Percentiles rank a stretch among this genome's conserved stretches.
phyloP scores from a whole-genome alignment of 768 basidiomycete species.

The Filobasidium wieringae region DNA sequence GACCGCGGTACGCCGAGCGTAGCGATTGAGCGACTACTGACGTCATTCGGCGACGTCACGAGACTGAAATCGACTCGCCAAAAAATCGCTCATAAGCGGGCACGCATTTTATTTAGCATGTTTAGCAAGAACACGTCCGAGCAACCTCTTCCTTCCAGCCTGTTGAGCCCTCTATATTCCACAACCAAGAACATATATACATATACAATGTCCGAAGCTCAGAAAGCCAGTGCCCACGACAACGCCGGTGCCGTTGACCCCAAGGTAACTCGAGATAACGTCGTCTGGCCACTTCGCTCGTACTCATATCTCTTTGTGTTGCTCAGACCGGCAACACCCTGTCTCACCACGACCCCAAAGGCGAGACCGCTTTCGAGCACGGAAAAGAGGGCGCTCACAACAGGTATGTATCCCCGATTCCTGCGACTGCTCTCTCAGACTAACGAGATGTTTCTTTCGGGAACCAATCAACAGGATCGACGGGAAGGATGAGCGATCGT shows the following conservation, averaged over 20 bases:
- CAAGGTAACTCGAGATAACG: constrained; percentile 13
- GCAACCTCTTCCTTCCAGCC: too few relatives aligned
- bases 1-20: too few relatives aligned
- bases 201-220: constrained; percentile 6
- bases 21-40: too few relatives aligned
- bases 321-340: constrained; percentile 14
- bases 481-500: constrained; percentile 31
- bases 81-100: too few relatives aligned
- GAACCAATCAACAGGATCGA: constrained; percentile 22
- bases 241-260: constrained; percentile 32
- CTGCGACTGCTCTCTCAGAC: constrained; percentile 27
- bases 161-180: too few relatives aligned
- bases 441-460: constrained; percentile 13
- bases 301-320: not conserved
- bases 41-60: too few relatives aligned
- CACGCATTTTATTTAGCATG: too few relatives aligned
- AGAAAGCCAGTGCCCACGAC: constrained; percentile 1
- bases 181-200: too few relatives aligned
- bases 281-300: not conserved
- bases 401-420: constrained; percentile 1
- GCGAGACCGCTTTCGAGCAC: constrained; percentile 16
- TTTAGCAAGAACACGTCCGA: too few relatives aligned
- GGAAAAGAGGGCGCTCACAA: constrained; percentile 14
- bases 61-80: too few relatives aligned
- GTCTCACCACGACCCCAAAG: constrained; percentile 33